These are phyloP conservation scores for Mortierella sp. DNA, from an alignment of 371 early-diverging fungal species.

Conservation along the genomic window DNA sequence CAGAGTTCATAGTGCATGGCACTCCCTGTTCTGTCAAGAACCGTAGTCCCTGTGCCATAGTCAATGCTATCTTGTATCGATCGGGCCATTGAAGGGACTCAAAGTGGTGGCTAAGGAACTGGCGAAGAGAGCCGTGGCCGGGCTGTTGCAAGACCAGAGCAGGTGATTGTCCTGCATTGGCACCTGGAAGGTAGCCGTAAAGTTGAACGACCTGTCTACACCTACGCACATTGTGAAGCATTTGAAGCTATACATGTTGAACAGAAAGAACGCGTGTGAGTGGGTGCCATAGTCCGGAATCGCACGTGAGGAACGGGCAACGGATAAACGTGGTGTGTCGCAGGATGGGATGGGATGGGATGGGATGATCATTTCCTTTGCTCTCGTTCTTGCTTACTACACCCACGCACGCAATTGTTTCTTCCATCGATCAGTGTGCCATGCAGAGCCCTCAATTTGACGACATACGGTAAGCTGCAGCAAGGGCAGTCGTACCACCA, in stretches of 20 bases:
- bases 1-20: slow-evolving; percentile 36
- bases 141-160: slow-evolving; percentile 47
- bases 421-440: no score
- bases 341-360: no score
- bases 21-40: slow-evolving; percentile 25
- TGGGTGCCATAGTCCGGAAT: no score
- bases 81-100: slow-evolving; percentile 46
- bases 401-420: no score
- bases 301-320: no score
- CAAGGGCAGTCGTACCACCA: no score
- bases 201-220: slow-evolving; percentile 47
- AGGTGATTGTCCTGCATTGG: slow-evolving; percentile 37
- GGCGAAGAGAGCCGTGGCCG: slow-evolving; percentile 31
- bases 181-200: slow-evolving; percentile 46
- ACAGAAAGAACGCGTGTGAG: not conserved
- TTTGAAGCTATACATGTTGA: slow-evolving; percentile 25
- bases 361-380: no score
- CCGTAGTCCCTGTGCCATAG: slow-evolving; percentile 42
- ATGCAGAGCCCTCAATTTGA: no score
- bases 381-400: no score
- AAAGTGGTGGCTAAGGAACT: slow-evolving; percentile 39
- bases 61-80: slow-evolving; percentile 38
- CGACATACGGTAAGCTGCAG: no score
- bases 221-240: slow-evolving; percentile 35
- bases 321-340: no score